Percentiles rank a stretch among this genome's conserved stretches.
Conservation (phyloP, 768 basidiomycete species). For the Trametes meyenii region DNA sequence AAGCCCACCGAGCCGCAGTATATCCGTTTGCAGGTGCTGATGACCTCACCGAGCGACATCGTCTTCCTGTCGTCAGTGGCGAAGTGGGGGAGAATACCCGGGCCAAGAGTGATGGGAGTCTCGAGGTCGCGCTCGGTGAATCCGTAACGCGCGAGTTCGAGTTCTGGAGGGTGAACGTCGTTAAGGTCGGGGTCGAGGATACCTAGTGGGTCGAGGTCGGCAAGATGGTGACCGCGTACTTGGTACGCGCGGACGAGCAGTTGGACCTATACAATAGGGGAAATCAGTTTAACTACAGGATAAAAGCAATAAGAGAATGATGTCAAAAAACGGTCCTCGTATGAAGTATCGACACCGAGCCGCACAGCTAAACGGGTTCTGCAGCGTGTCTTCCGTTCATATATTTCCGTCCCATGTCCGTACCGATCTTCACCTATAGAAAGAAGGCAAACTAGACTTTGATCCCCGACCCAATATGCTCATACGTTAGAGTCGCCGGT, state of each 20-base stretch:
- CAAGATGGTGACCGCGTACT: constrained; percentile 96
- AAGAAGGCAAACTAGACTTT: no score
- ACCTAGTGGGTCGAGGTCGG: constrained; percentile 93
- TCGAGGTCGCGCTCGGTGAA: constrained; percentile 93
- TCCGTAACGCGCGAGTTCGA: constrained; percentile 92
- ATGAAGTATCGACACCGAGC: no score
- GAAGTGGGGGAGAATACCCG: constrained; percentile 95
- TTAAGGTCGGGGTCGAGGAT: constrained; percentile 89
- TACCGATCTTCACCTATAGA: no score
- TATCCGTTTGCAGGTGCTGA: constrained; percentile 85
- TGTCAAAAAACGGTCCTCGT: no score
- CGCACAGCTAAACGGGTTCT: no score
- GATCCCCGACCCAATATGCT: no score
- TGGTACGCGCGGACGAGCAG: constrained; percentile 97
- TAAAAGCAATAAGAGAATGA: neutral
- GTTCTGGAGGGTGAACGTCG: constrained; percentile 78
- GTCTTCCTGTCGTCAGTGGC: constrained; percentile 82
- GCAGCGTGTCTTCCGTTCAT: no score
- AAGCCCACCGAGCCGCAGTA: constrained; percentile 93
- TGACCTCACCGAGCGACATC: constrained; percentile 92
- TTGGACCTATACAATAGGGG: constrained; percentile 68
- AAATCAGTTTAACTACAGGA: no score
- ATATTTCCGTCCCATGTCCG: no score
- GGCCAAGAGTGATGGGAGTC: constrained; percentile 91
- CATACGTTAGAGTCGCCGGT: no score